Evolutionary conservation across 306 rosid genomes (phyloP), one percentile per base, ranked within the genome.

Genomic region (Cicer bijugum): DNA sequence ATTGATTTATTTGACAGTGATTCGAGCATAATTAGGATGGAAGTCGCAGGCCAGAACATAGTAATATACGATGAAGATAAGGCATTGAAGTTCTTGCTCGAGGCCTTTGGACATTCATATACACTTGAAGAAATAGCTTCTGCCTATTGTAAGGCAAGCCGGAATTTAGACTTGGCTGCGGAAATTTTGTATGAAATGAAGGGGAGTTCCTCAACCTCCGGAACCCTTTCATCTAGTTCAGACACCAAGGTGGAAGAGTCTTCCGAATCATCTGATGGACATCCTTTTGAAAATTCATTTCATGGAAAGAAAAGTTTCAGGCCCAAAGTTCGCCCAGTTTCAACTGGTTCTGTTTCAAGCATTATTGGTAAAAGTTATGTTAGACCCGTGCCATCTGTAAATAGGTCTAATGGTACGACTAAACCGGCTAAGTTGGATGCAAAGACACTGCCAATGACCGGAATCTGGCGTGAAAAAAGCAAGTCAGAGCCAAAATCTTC

Each of bases 71-170:
- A 70, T 5, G 90, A 91, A 77, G 97, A 91, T 14, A 71, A 72
- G 50, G 89, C 81, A 37, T 81, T 94, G 52, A 84, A 42, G 48
- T 78, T 77, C 73, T 76, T 94, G 87, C 85, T 89, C 12, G 97
- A 91, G 52, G 86, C 87, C 2, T 91, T 94, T 74, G 92, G 92
- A 47, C 48, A 84, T 3, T 51, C 85, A 15, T 93, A 86, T 75
- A 80, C 92, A 33, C 83, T 89, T 19, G 83, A 88, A 0, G 86
- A 93, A 73, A 89, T 93, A 77, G 94, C 98, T 77, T 79, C 89
- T 73, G 97, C 97, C 15, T 91, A 82, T 75, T 75, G 86, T 81
- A 84, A 85, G 85, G 92, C 97, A 3, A 85, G 85, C 55, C 74
- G 76, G 47, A 82, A 88, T 76, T 85, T 88, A 12, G 85, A 81